Evolutionary conservation across 352 stramenopile genomes (phyloP).

Genomic region (Globisporangium echinulatum): DNA sequence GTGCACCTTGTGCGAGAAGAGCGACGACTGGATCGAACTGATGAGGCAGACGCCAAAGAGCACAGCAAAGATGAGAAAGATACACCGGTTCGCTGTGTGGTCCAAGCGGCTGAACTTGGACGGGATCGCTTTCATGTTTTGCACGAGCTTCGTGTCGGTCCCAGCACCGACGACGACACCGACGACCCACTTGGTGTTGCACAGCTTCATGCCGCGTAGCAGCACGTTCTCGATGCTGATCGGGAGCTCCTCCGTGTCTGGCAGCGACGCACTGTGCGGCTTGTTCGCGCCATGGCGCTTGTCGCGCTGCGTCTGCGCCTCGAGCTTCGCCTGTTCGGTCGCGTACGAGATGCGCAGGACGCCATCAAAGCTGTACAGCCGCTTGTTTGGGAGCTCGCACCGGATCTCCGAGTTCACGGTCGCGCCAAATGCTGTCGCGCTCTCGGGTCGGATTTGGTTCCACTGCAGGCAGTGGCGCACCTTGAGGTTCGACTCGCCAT

Average conservation of each 20-base stretch:
- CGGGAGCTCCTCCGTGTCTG: slow-evolving; percentile 48
- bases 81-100: slow-evolving; percentile 71
- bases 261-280: background rate
- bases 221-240: slow-evolving; percentile 79
- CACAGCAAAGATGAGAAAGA: slow-evolving; percentile 78
- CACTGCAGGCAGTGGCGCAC: slow-evolving; percentile 60
- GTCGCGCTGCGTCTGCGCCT: slow-evolving; percentile 1
- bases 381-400: slow-evolving; percentile 76
- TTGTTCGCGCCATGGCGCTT: slow-evolving; percentile 3
- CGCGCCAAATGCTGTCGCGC: slow-evolving; percentile 40
- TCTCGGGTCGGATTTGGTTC: slow-evolving; percentile 33
- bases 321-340: slow-evolving; percentile 19
- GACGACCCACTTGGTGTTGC: slow-evolving; percentile 78
- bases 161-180: slow-evolving; percentile 74
- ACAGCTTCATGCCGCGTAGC: slow-evolving; percentile 76
- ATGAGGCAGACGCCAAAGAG: slow-evolving; percentile 68
- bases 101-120: slow-evolving; percentile 84
- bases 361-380: slow-evolving; percentile 77
- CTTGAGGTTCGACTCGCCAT: slow-evolving; percentile 83
- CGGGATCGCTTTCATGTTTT: slow-evolving; percentile 83
- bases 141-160: slow-evolving; percentile 77
- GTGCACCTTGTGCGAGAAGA: slow-evolving; percentile 40
- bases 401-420: slow-evolving; percentile 52
- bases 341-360: slow-evolving; percentile 39
- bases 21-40: slow-evolving; percentile 47